Conservation (phyloP, 2,329 filamentous ascomycete species). For the Epichloe sylvatica region DNA sequence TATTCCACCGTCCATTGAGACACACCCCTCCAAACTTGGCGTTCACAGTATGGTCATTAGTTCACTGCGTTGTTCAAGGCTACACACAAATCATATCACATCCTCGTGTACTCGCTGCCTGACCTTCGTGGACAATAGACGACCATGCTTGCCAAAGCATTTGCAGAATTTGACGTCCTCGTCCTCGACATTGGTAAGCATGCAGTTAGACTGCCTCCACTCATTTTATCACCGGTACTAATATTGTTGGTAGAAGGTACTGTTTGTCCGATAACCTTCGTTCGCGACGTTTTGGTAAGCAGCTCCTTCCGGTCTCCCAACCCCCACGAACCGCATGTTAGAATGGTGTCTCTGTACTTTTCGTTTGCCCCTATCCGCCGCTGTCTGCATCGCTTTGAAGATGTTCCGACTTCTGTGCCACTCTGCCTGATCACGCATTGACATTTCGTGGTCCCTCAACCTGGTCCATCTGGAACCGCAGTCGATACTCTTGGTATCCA, state of each 20-base stretch:
- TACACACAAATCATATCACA: too few relatives aligned
- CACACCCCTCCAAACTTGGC: not conserved
- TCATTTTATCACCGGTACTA: not conserved
- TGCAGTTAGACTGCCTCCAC: constrained; percentile 4
- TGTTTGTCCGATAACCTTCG: constrained; percentile 71
- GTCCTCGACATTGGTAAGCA: constrained; percentile 24
- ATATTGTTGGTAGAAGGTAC: constrained; percentile 50
- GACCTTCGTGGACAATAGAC: not conserved
- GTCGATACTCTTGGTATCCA: not conserved
- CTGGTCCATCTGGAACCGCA: not conserved
- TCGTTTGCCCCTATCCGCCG: not conserved
- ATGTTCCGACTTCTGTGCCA: too few relatives aligned
- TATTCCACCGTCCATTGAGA: not conserved
- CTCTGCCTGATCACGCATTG: not conserved
- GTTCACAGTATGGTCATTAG: not conserved
- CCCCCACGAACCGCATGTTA: not conserved
- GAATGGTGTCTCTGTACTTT: not conserved
- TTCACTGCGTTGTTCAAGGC: too few relatives aligned
- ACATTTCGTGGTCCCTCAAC: not conserved
- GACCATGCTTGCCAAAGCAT: constrained; percentile 7
- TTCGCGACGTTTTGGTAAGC: constrained; percentile 70
- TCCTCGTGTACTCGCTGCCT: too few relatives aligned
- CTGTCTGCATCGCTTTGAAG: not conserved
- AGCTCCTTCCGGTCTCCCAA: constrained; percentile 1
- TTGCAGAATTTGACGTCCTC: constrained; percentile 19